These are phyloP conservation scores for Lactarius hengduanensis DNA, from an alignment of 768 basidiomycete species.

Conservation along the genomic window DNA sequence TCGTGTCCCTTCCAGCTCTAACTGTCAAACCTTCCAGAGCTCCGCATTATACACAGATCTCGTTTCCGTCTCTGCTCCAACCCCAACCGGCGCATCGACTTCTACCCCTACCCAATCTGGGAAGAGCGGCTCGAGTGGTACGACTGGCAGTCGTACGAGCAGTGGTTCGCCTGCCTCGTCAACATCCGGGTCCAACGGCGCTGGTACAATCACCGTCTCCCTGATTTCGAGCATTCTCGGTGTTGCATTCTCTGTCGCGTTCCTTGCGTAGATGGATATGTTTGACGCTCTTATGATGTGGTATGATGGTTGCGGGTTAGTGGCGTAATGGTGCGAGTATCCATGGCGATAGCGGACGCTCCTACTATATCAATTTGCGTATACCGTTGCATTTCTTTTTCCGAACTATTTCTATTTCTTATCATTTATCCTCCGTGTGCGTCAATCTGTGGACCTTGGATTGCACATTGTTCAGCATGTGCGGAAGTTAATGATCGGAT, in stretches of 20 bases:
- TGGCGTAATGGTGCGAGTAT: neutral
- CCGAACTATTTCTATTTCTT: neutral
- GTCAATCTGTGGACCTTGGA: neutral
- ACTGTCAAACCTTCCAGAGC: conserved; percentile 42
- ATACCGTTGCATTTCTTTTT: conserved; percentile 12
- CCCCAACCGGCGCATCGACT: conserved; percentile 1
- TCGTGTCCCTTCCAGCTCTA: conserved; percentile 41
- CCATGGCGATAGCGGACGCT: conserved; percentile 9
- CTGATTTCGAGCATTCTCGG: conserved; percentile 22
- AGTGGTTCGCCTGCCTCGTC: neutral
- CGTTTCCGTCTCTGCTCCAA: neutral
- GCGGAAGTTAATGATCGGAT: neutral
- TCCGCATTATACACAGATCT: conserved; percentile 38
- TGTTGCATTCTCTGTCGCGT: conserved; percentile 20
- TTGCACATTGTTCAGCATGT: neutral
- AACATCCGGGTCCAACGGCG: conserved; percentile 19
- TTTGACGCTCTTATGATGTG: neutral
- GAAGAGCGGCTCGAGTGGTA: neutral
- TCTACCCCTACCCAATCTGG: neutral
- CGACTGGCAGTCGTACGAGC: neutral
- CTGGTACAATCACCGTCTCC: conserved; percentile 15
- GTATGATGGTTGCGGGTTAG: neutral
- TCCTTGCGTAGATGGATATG: conserved; percentile 16
- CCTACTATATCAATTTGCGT: neutral
- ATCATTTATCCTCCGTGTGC: neutral